These are phyloP conservation scores for Centella asiatica DNA, from an alignment of 129 eudicot species.

Conservation along the genomic window DNA sequence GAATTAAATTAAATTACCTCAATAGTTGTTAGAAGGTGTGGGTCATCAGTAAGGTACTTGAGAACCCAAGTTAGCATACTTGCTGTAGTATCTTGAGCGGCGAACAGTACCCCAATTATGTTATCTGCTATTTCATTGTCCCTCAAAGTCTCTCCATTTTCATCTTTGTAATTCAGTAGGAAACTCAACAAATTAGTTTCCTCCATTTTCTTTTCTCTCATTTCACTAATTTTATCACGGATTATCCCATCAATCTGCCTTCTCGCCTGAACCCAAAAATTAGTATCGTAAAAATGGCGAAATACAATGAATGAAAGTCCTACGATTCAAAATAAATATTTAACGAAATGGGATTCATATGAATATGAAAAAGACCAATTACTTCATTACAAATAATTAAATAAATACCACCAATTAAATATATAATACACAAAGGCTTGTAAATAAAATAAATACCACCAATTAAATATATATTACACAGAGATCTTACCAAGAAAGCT, in stretches of 20 bases:
- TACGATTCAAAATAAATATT: no score
- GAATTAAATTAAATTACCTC: slow-evolving; percentile 34
- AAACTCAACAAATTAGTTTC: slow-evolving; percentile 25
- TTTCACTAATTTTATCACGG: slow-evolving; percentile 14
- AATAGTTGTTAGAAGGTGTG: slow-evolving; percentile 18
- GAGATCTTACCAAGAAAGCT: no score
- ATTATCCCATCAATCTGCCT: slow-evolving; percentile 25
- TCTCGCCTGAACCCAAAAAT: slow-evolving; percentile 27
- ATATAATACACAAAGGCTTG: no score
- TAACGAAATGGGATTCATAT: no score
- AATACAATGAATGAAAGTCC: no score
- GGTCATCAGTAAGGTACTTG: slow-evolving; percentile 36
- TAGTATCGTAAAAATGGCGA: no score
- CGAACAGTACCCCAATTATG: slow-evolving; percentile 47
- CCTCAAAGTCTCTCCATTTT: slow-evolving; percentile 12
- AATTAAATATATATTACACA: no score
- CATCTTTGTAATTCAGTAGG: slow-evolving; percentile 32
- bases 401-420: no score
- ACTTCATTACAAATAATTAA: no score
- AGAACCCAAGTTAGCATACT: slow-evolving; percentile 43
- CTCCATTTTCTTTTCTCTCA: slow-evolving; percentile 21
- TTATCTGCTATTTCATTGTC: slow-evolving; percentile 44
- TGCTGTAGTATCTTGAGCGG: slow-evolving; percentile 50
- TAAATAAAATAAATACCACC: no score
- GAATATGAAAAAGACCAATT: no score